phyloP scores from a whole-genome alignment of 768 basidiomycete species.

The Zangia roseola region DNA sequence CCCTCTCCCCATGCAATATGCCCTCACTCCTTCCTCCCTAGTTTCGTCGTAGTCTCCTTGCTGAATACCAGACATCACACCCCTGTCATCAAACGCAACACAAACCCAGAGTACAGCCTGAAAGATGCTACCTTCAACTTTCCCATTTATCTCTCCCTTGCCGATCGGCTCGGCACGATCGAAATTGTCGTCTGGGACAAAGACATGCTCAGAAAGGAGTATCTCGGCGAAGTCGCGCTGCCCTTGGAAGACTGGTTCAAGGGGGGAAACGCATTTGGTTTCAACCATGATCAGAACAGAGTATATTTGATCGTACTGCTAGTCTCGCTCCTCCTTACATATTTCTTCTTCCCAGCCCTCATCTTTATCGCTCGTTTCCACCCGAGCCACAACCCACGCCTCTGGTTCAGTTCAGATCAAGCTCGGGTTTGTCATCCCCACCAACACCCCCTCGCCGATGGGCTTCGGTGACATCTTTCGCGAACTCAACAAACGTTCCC shows the following conservation, averaged over 20 bases:
- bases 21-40: conserved; percentile 28
- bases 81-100: conserved; percentile 67
- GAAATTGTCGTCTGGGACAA: conserved; percentile 95
- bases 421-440: conserved; percentile 53
- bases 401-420: conserved; percentile 59
- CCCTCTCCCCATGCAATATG: conserved; percentile 27
- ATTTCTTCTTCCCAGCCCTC: conserved; percentile 38
- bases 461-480: conserved; percentile 60
- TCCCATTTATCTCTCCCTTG: conserved; percentile 75
- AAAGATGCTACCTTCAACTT: conserved; percentile 89
- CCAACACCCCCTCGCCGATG: conserved; percentile 43
- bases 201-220: conserved; percentile 84
- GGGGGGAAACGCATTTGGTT: conserved; percentile 43
- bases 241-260: conserved; percentile 82
- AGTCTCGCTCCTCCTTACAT: not conserved
- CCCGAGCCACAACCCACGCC: conserved; percentile 45
- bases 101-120: conserved; percentile 63
- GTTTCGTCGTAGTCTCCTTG: conserved; percentile 68
- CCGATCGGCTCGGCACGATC: conserved; percentile 67
- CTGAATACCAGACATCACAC: conserved; percentile 64
- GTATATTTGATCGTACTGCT: conserved; percentile 40
- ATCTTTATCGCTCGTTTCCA: conserved; percentile 45
- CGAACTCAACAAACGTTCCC: conserved; percentile 61
- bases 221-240: conserved; percentile 84
- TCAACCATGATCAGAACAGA: conserved; percentile 64